These are phyloP conservation scores for Saccharomyces hybrid DNA, from an alignment of 1,139 yeast genomes.

Conservation along the genomic window DNA sequence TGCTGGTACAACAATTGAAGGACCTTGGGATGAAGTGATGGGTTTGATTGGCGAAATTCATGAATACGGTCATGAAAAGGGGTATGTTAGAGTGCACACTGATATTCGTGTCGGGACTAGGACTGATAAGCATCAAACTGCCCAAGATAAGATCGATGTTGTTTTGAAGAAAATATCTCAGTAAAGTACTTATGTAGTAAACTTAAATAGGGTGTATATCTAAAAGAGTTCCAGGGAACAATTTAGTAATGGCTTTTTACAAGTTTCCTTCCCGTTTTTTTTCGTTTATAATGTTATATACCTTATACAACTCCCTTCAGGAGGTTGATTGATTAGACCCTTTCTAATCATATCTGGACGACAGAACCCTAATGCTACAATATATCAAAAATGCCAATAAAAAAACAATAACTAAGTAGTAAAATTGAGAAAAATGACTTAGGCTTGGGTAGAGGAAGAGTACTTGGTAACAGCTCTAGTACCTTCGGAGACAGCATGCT, in stretches of 20 bases:
- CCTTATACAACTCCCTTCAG: slow-evolving; percentile 5
- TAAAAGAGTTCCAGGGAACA: neutral
- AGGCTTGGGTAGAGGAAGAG: too few relatives aligned
- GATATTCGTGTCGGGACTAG: slow-evolving; percentile 80
- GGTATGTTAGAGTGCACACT: slow-evolving; percentile 71
- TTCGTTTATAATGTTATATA: slow-evolving; percentile 5
- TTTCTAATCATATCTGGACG: neutral
- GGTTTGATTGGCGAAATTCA: slow-evolving; percentile 73
- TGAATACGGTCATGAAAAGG: slow-evolving; percentile 57
- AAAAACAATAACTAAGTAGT: slow-evolving; percentile 1
- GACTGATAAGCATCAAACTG: slow-evolving; percentile 58
- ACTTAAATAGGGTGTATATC: neutral
- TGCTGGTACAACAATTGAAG: slow-evolving; percentile 86
- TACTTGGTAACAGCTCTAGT: too few relatives aligned
- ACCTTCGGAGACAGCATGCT: too few relatives aligned
- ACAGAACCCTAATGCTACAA: slow-evolving; percentile 11
- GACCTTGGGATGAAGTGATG: slow-evolving; percentile 89
- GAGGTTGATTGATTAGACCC: neutral
- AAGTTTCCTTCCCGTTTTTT: neutral
- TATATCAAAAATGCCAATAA: slow-evolving; percentile 4
- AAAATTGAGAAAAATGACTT: too few relatives aligned
- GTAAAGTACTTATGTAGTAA: neutral
- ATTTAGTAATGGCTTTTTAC: neutral
- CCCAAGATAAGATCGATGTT: slow-evolving; percentile 56
- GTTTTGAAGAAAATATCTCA: slow-evolving; percentile 37